phyloP scores from a whole-genome alignment of 2,329 filamentous ascomycete genomes.

The Aspergillus luchuensis region DNA sequence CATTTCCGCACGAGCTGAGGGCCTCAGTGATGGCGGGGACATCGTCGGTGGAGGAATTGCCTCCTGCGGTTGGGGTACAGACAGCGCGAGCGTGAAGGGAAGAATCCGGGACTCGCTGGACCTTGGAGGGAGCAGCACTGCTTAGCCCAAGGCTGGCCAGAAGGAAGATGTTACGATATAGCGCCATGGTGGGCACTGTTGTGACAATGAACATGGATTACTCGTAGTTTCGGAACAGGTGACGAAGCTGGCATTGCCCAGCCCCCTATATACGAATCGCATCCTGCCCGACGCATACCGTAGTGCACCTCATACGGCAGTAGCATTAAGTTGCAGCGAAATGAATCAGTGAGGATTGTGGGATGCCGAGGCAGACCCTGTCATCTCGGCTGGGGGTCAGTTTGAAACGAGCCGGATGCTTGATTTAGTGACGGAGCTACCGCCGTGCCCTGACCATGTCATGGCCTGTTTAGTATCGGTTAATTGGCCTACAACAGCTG shows the following conservation, averaged over 20 bases:
- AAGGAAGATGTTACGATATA: not conserved
- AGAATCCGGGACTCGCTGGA: not conserved
- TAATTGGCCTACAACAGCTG: not conserved
- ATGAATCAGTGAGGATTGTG: not conserved
- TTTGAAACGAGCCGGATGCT: not conserved
- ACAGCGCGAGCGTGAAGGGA: conserved; percentile 23
- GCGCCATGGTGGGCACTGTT: not conserved
- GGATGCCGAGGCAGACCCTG: not conserved
- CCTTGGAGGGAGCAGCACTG: conserved; percentile 9
- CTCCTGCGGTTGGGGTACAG: conserved; percentile 38
- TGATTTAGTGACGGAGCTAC: not conserved
- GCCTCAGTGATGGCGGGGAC: conserved; percentile 48
- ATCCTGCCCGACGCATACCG: not conserved
- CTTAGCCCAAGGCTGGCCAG: conserved; percentile 1
- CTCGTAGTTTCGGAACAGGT: not conserved
- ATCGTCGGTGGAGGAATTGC: conserved; percentile 42
- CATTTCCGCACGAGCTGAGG: conserved; percentile 44
- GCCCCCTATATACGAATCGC: not conserved
- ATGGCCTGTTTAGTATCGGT: not conserved
- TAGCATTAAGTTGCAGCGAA: not conserved
- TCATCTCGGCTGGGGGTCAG: not conserved
- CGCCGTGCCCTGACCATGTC: not conserved
- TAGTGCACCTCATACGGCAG: not conserved
- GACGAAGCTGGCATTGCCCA: not conserved
- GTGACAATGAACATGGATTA: not conserved